A percentile compares a stretch with the other conserved stretches of the same genome.
These are phyloP conservation scores for Brassica incana DNA, from an alignment of 345 rosid genomes.

Conservation along the genomic window DNA sequence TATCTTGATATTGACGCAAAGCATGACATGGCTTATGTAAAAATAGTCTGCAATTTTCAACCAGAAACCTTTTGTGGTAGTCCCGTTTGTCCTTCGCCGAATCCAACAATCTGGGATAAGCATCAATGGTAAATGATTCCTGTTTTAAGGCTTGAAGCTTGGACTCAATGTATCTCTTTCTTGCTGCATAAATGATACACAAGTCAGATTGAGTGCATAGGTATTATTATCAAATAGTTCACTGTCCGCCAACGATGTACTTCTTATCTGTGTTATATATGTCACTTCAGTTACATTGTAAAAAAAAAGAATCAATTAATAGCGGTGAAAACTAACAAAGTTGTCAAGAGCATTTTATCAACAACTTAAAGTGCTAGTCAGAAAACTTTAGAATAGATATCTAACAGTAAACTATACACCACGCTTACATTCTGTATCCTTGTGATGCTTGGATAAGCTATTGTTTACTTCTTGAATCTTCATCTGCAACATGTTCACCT, in stretches of 20 bases:
- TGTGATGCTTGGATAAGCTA: constrained; percentile 65
- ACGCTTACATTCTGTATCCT: constrained; percentile 84
- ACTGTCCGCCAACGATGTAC: neutral
- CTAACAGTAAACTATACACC: constrained; percentile 15
- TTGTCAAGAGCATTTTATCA: constrained; percentile 10
- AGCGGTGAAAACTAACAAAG: constrained; percentile 19
- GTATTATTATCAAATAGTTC: constrained; percentile 10
- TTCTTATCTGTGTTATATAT: constrained; percentile 6
- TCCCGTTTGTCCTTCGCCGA: constrained; percentile 79
- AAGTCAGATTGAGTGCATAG: constrained; percentile 15
- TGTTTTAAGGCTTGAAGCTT: constrained; percentile 71
- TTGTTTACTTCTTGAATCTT: constrained; percentile 75
- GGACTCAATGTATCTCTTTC: constrained; percentile 84
- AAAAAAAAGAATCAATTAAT: neutral
- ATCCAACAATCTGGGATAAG: constrained; percentile 70
- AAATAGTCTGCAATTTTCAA: constrained; percentile 29
- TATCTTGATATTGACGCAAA: constrained; percentile 10
- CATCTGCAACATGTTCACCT: constrained; percentile 80
- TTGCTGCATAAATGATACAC: constrained; percentile 57
- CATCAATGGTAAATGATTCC: constrained; percentile 60
- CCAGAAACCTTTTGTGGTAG: constrained; percentile 64
- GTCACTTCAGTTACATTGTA: constrained; percentile 6
- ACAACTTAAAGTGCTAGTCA: constrained; percentile 24
- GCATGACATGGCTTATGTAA: neutral
- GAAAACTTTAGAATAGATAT: constrained; percentile 24